phyloP scores from a whole-genome alignment of 495 filamentous ascomycete species.

The Hyaloscypha variabilis region DNA sequence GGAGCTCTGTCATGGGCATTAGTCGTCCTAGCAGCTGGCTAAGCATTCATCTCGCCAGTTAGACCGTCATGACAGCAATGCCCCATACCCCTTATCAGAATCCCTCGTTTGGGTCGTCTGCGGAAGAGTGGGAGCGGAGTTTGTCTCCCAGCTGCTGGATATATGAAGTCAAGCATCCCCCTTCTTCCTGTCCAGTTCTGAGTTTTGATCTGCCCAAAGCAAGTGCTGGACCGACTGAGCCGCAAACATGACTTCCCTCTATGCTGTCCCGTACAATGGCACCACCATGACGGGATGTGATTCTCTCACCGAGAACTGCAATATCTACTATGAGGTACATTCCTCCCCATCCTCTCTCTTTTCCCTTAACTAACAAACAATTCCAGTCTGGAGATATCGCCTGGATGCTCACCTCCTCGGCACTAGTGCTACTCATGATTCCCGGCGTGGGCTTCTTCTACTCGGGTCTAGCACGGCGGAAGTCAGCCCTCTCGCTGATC shows the following conservation, averaged over 20 bases:
- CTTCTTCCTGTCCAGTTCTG: background rate
- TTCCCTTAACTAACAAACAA: background rate
- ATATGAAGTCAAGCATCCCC: background rate
- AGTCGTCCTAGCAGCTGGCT: slow-evolving; percentile 3
- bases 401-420: slow-evolving; percentile 88
- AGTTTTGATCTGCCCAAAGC: background rate
- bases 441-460: slow-evolving; percentile 99
- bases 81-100: slow-evolving; percentile 8
- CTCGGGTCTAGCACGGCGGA: slow-evolving; percentile 91
- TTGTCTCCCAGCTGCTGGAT: background rate
- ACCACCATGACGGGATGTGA: slow-evolving; percentile 69
- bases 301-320: slow-evolving; percentile 72
- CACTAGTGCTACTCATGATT: slow-evolving; percentile 95
- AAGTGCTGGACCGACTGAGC: background rate
- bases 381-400: slow-evolving; percentile 81
- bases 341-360: background rate
- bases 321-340: slow-evolving; percentile 75
- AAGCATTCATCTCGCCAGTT: background rate
- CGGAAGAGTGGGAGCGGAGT: background rate
- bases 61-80: background rate
- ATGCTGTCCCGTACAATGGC: slow-evolving; percentile 62
- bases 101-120: slow-evolving; percentile 4
- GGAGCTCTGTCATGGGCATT: slow-evolving; percentile 18
- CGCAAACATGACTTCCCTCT: slow-evolving; percentile 26
- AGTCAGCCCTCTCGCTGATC: slow-evolving; percentile 92